A percentile compares a stretch with the other conserved stretches of the same genome.
These are phyloP conservation scores for Fusarium sulawesiense DNA, from an alignment of 2,329 filamentous ascomycete species.

Conservation along the genomic window DNA sequence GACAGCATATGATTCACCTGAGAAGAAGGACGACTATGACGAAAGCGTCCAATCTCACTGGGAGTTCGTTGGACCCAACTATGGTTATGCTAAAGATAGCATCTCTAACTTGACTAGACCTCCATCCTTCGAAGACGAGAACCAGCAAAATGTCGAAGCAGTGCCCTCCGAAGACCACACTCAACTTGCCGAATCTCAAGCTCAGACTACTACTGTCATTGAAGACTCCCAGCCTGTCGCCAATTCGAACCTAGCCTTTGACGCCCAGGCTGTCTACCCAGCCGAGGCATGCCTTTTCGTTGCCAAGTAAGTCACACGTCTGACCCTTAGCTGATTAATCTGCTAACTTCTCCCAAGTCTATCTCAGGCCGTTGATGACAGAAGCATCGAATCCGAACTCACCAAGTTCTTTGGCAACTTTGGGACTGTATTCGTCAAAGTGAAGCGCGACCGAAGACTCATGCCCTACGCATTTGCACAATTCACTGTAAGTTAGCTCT, in stretches of 20 bases:
- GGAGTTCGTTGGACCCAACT: not conserved
- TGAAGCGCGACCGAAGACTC: conserved; percentile 65
- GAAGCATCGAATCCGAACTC: conserved; percentile 63
- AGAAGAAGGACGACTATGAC: not conserved
- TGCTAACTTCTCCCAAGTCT: conserved; percentile 56
- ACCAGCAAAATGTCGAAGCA: not conserved
- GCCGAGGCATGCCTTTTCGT: conserved; percentile 71
- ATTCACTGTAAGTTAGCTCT: conserved; percentile 63
- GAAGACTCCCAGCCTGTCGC: not conserved
- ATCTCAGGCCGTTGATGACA: conserved; percentile 61
- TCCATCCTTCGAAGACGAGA: not conserved
- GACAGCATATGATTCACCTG: not conserved
- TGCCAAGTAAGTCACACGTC: conserved; percentile 66
- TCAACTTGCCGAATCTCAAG: not conserved
- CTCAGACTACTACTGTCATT: too few species aligned
- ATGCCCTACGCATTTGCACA: conserved; percentile 75
- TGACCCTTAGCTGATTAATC: too few species aligned
- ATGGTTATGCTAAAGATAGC: not conserved
- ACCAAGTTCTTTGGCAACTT: conserved; percentile 64
- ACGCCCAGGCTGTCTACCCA: conserved; percentile 65
- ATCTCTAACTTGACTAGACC: conserved; percentile 9
- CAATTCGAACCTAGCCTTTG: conserved; percentile 43
- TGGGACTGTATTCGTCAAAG: conserved; percentile 71
- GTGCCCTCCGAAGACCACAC: not conserved
- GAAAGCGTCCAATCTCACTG: not conserved